Evolutionary conservation across 257 asterid species (phyloP).

Genomic region (Solanum dulcamara): DNA sequence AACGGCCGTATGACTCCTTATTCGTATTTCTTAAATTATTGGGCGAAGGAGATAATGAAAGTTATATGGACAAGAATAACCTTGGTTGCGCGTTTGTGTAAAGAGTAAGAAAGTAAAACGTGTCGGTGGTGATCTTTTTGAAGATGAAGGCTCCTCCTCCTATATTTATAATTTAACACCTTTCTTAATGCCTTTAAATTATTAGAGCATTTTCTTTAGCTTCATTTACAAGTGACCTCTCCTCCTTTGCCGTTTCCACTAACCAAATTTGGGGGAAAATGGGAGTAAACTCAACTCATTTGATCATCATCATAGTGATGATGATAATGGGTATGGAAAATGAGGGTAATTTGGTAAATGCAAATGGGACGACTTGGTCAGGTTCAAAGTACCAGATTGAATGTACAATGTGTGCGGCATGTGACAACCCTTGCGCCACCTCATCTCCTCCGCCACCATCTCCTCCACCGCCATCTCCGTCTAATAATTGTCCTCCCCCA

Average conservation of each 20-base stretch:
- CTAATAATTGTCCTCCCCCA: slow-evolving; percentile 58
- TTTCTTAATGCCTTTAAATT: slow-evolving; percentile 26
- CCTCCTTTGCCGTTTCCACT: neutral
- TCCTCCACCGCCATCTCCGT: slow-evolving; percentile 17
- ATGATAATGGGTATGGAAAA: neutral
- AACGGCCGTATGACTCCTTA: too few relatives aligned
- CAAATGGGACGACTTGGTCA: slow-evolving; percentile 34
- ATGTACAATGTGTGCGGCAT: slow-evolving; percentile 90
- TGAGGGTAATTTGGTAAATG: neutral
- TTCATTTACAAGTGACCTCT: slow-evolving; percentile 2
- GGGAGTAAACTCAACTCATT: too few relatives aligned
- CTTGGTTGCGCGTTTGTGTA: neutral
- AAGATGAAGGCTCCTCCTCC: neutral
- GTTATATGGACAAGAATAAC: neutral
- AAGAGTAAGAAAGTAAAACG: slow-evolving; percentile 5
- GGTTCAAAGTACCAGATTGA: slow-evolving; percentile 84
- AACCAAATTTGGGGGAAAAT: too few relatives aligned
- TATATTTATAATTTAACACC: neutral
- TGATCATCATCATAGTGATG: neutral
- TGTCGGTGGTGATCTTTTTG: slow-evolving; percentile 19
- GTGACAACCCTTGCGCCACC: slow-evolving; percentile 83
- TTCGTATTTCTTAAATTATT: too few relatives aligned
- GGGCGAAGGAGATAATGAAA: neutral
- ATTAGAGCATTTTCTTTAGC: neutral
- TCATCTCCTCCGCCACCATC: slow-evolving; percentile 64